Evolutionary conservation across 768 basidiomycete genomes (phyloP).

Genomic region (Royoungia palumana): DNA sequence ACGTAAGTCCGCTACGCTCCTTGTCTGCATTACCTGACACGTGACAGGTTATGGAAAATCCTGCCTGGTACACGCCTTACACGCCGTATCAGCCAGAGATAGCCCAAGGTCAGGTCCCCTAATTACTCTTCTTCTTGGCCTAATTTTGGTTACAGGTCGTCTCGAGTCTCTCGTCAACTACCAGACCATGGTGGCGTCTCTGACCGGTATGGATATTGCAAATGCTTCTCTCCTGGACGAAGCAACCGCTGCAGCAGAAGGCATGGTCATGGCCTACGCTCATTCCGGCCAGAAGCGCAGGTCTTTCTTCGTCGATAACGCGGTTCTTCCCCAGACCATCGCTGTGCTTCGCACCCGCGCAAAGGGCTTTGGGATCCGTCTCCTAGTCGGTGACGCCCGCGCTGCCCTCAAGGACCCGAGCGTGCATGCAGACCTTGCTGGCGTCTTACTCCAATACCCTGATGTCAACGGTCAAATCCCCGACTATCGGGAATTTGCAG

Average conservation of each 20-base stretch:
- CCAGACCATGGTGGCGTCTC: slow-evolving; percentile 92
- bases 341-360: slow-evolving; percentile 88
- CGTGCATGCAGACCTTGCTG: slow-evolving; percentile 66
- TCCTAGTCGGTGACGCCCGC: slow-evolving; percentile 65
- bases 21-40: slow-evolving; percentile 3
- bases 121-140: slow-evolving; percentile 1
- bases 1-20: slow-evolving; percentile 47
- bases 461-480: slow-evolving; percentile 82
- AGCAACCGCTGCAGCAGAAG: slow-evolving; percentile 92
- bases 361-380: slow-evolving; percentile 87
- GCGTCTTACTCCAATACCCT: slow-evolving; percentile 91
- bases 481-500: slow-evolving; percentile 65
- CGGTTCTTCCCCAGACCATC: slow-evolving; percentile 85
- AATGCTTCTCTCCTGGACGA: slow-evolving; percentile 96
- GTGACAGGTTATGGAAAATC: slow-evolving; percentile 82
- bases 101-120: slow-evolving; percentile 71
- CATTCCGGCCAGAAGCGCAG: slow-evolving; percentile 65
- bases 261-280: slow-evolving; percentile 91
- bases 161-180: slow-evolving; percentile 96
- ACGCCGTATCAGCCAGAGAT: slow-evolving; percentile 97
- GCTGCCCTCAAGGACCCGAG: slow-evolving; percentile 49
- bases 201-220: slow-evolving; percentile 93
- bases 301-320: slow-evolving; percentile 81
- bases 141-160: slow-evolving; percentile 56
- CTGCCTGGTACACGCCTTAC: slow-evolving; percentile 97